phyloP scores from a whole-genome alignment of 108 stramenopile species.

The Nitzschia sp. region DNA sequence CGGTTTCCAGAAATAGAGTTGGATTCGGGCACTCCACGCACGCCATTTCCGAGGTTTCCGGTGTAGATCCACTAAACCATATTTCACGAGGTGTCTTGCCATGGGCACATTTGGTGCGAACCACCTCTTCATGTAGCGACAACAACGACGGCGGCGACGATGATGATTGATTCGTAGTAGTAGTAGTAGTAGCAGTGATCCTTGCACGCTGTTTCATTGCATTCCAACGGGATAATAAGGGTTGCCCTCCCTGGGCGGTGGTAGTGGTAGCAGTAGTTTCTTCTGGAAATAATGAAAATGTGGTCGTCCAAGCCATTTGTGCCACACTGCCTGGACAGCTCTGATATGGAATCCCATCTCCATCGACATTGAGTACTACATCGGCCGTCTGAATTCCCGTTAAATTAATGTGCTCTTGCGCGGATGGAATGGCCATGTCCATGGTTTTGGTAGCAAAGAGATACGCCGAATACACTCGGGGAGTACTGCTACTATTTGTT shows the following conservation, averaged over 20 bases:
- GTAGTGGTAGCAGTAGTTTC: background rate
- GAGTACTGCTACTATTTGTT: no score
- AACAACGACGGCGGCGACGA: background rate
- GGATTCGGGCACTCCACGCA: background rate
- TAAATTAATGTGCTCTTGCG: conserved; percentile 2
- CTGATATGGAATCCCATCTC: conserved; percentile 8
- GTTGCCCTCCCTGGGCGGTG: background rate
- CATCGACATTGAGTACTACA: conserved; percentile 8
- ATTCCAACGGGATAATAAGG: no score
- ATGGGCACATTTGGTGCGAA: background rate
- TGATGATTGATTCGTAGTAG: background rate
- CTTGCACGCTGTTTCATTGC: conserved; percentile 20
- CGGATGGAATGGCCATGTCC: conserved; percentile 55
- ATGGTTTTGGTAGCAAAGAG: conserved; percentile 59
- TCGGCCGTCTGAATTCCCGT: background rate
- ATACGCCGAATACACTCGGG: conserved; percentile 7
- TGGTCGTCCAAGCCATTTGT: background rate
- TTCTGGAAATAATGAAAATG: background rate
- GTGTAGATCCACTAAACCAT: conserved; percentile 3
- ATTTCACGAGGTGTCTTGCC: background rate
- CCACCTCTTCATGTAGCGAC: background rate
- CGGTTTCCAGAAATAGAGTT: background rate
- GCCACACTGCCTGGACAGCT: background rate
- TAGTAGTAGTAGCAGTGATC: background rate
- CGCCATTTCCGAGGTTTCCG: background rate